Evolutionary conservation across 208 protist genomes (phyloP), one percentile per base, ranked within the genome.

Genomic region (Acanthamoeba culbertsoni): DNA sequence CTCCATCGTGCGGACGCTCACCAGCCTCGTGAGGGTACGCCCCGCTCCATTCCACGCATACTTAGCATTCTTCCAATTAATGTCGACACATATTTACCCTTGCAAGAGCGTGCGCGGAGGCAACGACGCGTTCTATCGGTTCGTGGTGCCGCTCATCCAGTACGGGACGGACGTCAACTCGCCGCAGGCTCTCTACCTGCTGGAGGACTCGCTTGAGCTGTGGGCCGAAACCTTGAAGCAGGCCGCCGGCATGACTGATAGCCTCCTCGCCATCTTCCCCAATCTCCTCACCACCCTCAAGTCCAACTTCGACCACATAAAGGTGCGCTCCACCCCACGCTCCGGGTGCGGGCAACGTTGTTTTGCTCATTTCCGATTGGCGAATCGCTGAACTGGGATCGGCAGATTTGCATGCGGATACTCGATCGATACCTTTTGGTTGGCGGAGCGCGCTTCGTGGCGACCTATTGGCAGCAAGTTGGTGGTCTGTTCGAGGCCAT

Each of bases 211-310:
- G 43, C 63, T 92, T 33, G 86, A 92, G 57, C 43, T 92, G 35
- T 92, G 86, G 86, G 86, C 86, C 45, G 62, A 92, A n/a, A 23
- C 35, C n/a, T 62, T 92, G 43, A 71, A 77, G 63, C 86, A 92
- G 28, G 45, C 62, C 31, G 45, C 86, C 51, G 3, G 28, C 45
- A 90, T 90, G 16, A 90, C 53, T n/a, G 53, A 62, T 31, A 51
- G 53, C 40, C 82, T 90, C 12, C 82, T 90, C n/a, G 48, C 59
- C 26, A 68, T 90, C 14, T 90, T 90, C 53, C 82, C 82, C 31
- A 42, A 59, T 12, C 57, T 90, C 53, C 82, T 28, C 35, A 90
- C 31, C 1, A 43, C 57, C n/a, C 45, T 90, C 35, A 4, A 48
- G 6, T 90, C 82, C 31, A 90, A 62, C 82, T 90, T 92, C 33